Evolutionary conservation across 768 basidiomycete species (phyloP), one percentile per base, ranked within the genome.

Genomic region (Phaeotremella fagi): DNA sequence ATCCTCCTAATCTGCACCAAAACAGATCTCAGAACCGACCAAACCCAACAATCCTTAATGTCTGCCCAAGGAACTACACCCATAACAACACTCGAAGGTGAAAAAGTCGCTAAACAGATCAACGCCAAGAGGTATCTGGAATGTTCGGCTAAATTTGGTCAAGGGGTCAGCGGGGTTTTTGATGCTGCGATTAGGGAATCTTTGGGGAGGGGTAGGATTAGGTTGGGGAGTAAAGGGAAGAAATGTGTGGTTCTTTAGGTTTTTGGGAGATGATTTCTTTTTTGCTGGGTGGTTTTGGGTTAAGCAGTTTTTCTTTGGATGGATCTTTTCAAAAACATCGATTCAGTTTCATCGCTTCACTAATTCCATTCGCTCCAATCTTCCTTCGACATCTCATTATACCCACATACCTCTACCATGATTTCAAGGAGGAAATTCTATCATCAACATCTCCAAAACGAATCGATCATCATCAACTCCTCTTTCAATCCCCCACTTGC

Each of bases 71-170:
- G 74, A 0, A 70, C 72, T 0, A 64, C 55, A 20, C 88, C 95
- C 4, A 82, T 99, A 58, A 82, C 87, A 1, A 72, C 86, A 2
- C 85, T 87, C 59, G 89, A 90, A 66, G 95, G 94, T 1, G 80
- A 78, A 2, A 78, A 77, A n/a, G 86, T 94, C 23, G 94, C 94
- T 23, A 83, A 83, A 66, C 88, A 92, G 67, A 98, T 99, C 47
- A 90, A 91, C 23, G 91, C 91, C 16, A 75, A 69, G 26, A 81
- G 83, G 72, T 99, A 98, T 72, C 79, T 85, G 57, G 94, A 99
- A 74, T 98, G 95, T 75, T 88, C 86, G 28, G 88, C 92, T 42
- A 97, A 94, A 78, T 85, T 83, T n/a, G 89, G 91, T 3, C 78
- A 77, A 15, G 90, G 90, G 44, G 89, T 98, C 38, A 84, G 88